These are phyloP conservation scores for Trypanosoma boissoni DNA, from an alignment of 208 protist genomes.

Conservation along the genomic window DNA sequence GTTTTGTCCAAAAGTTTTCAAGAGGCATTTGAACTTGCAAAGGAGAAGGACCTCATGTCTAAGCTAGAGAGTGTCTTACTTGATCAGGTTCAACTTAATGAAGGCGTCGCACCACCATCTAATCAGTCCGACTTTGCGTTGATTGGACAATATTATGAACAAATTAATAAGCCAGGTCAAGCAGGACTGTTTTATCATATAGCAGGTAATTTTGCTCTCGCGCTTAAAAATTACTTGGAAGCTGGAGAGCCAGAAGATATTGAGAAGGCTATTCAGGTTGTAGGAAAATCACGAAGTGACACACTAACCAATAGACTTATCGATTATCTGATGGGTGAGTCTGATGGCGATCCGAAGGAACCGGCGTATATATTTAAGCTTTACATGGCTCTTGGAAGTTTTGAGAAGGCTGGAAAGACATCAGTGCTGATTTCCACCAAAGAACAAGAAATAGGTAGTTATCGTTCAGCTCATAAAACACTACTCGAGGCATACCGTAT, in stretches of 20 bases:
- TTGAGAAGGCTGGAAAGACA: conserved; percentile 93
- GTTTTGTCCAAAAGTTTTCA: conserved; percentile 90
- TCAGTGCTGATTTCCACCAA: conserved; percentile 95
- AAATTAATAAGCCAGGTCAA: conserved; percentile 64
- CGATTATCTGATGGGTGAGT: conserved; percentile 96
- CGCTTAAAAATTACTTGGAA: conserved; percentile 91
- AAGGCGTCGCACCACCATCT: conserved; percentile 74
- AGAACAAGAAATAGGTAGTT: conserved; percentile 94
- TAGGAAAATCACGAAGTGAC: conserved; percentile 92
- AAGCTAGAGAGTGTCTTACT: conserved; percentile 82
- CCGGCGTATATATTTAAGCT: conserved; percentile 97
- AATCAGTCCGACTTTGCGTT: conserved; percentile 74
- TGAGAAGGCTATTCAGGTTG: conserved; percentile 92
- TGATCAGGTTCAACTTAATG: conserved; percentile 72
- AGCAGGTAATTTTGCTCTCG: conserved; percentile 82
- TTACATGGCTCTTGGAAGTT: conserved; percentile 96
- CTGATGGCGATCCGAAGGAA: conserved; percentile 94
- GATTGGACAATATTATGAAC: conserved; percentile 94
- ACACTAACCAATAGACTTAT: conserved; percentile 93
- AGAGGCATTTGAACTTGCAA: conserved; percentile 94
- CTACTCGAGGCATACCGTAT: conserved; percentile 93
- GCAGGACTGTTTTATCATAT: conserved; percentile 93
- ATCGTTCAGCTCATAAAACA: conserved; percentile 92
- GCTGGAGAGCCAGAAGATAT: conserved; percentile 83
- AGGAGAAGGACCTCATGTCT: conserved; percentile 82